Evolutionary conservation across 2,329 filamentous ascomycete genomes (phyloP).

Genomic region (Xylariaceae sp.): DNA sequence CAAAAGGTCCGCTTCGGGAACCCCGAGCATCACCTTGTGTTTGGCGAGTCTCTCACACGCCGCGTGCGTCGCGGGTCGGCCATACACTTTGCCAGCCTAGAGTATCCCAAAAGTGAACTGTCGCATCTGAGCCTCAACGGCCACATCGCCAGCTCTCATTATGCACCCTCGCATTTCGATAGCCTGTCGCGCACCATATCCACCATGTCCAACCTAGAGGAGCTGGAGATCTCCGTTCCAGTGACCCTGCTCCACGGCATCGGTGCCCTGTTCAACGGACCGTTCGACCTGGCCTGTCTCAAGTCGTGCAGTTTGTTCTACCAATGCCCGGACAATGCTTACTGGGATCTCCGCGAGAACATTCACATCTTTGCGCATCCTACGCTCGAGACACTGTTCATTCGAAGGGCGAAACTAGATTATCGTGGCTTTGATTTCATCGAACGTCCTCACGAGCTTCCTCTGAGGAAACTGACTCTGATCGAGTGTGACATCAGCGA

Average conservation of each 20-base stretch:
- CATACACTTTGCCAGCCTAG: slow-evolving; percentile 53
- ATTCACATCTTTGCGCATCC: slow-evolving; percentile 60
- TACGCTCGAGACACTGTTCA: slow-evolving; percentile 53
- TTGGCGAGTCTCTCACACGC: slow-evolving; percentile 54
- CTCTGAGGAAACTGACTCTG: slow-evolving; percentile 51
- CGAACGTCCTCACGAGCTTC: slow-evolving; percentile 55
- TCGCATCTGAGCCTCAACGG: slow-evolving; percentile 50
- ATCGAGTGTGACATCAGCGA: slow-evolving; percentile 60
- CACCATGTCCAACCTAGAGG: slow-evolving; percentile 58
- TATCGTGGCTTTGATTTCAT: slow-evolving; percentile 55
- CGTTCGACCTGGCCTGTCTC: slow-evolving; percentile 57
- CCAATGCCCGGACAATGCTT: slow-evolving; percentile 50
- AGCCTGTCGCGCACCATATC: slow-evolving; percentile 54
- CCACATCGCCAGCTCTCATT: slow-evolving; percentile 45
- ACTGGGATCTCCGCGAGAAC: slow-evolving; percentile 59
- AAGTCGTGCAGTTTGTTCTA: slow-evolving; percentile 56
- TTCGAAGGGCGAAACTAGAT: slow-evolving; percentile 54
- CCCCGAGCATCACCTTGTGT: slow-evolving; percentile 55
- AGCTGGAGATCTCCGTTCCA: slow-evolving; percentile 54
- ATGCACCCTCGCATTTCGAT: slow-evolving; percentile 47
- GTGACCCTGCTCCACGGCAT: slow-evolving; percentile 53
- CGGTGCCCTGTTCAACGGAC: slow-evolving; percentile 56
- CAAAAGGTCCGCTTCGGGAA: slow-evolving; percentile 54
- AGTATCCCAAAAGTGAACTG: slow-evolving; percentile 53
- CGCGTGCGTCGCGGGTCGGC: slow-evolving; percentile 55